Evolutionary conservation across 2,329 filamentous ascomycete genomes (phyloP).

Genomic region (Aspergillus carbonarius): DNA sequence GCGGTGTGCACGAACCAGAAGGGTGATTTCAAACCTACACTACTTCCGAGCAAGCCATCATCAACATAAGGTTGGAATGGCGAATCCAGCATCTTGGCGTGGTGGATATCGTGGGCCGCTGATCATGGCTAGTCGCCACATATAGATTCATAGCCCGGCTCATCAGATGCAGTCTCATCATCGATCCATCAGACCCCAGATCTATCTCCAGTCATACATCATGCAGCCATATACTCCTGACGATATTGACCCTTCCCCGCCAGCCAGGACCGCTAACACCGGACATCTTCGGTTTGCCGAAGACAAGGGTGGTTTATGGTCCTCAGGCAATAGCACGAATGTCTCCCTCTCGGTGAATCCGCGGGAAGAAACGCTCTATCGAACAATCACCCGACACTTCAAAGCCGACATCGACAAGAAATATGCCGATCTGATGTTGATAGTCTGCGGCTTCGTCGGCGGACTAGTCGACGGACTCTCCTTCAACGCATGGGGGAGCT

Average conservation of each 20-base stretch:
- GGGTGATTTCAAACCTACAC: constrained; percentile 5
- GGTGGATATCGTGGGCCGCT: not conserved
- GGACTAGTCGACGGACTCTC: constrained; percentile 43
- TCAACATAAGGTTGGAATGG: not conserved
- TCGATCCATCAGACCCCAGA: constrained; percentile 4
- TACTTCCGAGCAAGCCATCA: not conserved
- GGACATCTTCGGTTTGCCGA: constrained; percentile 14
- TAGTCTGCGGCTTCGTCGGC: constrained; percentile 40
- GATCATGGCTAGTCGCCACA: not conserved
- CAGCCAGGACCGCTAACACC: constrained; percentile 13
- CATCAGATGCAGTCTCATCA: not conserved
- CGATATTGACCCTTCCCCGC: constrained; percentile 7
- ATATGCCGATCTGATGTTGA: constrained; percentile 29
- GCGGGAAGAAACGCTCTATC: constrained; percentile 13
- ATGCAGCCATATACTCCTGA: constrained; percentile 13
- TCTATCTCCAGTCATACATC: not conserved
- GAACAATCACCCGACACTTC: constrained; percentile 24
- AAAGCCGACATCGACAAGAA: constrained; percentile 22
- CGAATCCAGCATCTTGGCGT: constrained; percentile 5
- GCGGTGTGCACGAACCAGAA: constrained; percentile 14
- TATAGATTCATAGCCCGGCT: not conserved
- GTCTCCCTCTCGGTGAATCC: constrained; percentile 22
- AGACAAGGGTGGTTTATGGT: constrained; percentile 22
- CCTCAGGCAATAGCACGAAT: constrained; percentile 23
- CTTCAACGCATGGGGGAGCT: constrained; percentile 45